Base-by-base conservation (phyloP, 805 yeast species). In the Gaillardinia entomophila region DNA sequence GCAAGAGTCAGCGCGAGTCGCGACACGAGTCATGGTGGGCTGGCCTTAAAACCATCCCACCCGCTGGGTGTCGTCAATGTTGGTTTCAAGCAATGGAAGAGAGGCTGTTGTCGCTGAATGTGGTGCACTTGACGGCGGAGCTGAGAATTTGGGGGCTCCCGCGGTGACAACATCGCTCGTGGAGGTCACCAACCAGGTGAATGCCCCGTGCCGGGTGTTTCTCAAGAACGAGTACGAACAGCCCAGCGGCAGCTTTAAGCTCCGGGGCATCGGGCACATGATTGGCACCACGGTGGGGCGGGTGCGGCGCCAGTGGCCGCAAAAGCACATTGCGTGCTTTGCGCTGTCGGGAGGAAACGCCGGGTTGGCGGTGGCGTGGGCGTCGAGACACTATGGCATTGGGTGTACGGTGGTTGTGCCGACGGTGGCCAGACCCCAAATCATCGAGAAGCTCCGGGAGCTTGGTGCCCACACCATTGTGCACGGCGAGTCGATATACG, bases 371-470 rank as follows among this genome's bases (percentile, higher is more conserved):
- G 78, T 77, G 5, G 74, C 77, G 0, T 62, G 62, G 29, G 62
- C 75, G 22, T 64, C 75, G 2, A 41, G 37, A 30, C 55, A 33
- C 48, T 61, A 49, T 43, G 53, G 35, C 35, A 68, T 50, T 2
- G 43, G 48, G n/a, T 75, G 81, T 43, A 76, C 82, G 0, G 84
- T 81, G 2, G 82, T 75, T 0, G 73, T 81, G 1, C 87, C 87
- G 1, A 51, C 46, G 1, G 51, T 62, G 3, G 66, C 84, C 8
- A 68, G 69, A 33, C 45, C 45, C 3, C 57, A 62, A 17, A 75
- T 79, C 55, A 51, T 62, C 5, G 58, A 60, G 8, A 66, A 69
- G 39, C 66, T 80, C 26, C 50, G 53, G 28, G 51, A 47, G 7
- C 60, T 65, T 17, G 79, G 79, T 7, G 81, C 86, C 1, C 48